Conservation (phyloP, 2,329 filamentous ascomycete genomes). For the Fusarium miscanthi region DNA sequence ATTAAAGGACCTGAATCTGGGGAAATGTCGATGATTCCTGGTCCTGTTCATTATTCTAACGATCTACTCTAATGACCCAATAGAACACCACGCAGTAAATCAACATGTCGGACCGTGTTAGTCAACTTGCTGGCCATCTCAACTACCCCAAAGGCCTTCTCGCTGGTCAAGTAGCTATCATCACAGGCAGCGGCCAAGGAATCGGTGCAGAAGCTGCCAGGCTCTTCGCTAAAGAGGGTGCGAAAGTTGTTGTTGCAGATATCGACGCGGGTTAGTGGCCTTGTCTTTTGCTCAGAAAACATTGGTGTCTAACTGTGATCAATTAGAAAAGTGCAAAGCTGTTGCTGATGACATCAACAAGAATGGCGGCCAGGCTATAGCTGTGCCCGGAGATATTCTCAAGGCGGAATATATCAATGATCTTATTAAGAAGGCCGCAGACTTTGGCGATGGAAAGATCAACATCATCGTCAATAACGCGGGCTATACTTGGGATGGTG, state of each 20-base stretch:
- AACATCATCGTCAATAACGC: constrained; percentile 94
- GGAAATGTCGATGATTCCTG: background rate
- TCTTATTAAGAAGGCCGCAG: constrained; percentile 79
- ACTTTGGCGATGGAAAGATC: constrained; percentile 87
- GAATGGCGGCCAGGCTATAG: constrained; percentile 74
- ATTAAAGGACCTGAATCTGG: constrained; percentile 15
- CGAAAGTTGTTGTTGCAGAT: constrained; percentile 85
- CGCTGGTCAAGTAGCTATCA: constrained; percentile 83
- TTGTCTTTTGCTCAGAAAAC: fast-evolving
- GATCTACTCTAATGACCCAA: background rate
- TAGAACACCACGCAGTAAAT: background rate
- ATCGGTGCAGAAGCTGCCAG: constrained; percentile 87
- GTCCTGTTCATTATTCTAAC: background rate
- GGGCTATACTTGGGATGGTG: constrained; percentile 92
- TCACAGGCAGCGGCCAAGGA: constrained; percentile 87
- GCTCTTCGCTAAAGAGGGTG: constrained; percentile 88
- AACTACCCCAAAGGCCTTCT: constrained; percentile 86
- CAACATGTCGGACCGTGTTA: constrained; percentile 67
- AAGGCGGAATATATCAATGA: constrained; percentile 75
- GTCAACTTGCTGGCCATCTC: constrained; percentile 81
- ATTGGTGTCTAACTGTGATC: background rate
- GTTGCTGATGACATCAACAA: constrained; percentile 78
- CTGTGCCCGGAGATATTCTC: constrained; percentile 81
- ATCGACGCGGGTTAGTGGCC: constrained; percentile 74
- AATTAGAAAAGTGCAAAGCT: constrained; percentile 72